A percentile compares a stretch with the other conserved stretches of the same genome.
Evolutionary conservation across 1,284 basidiomycete genomes (phyloP).

Genomic region (Trichosporon ovoides): DNA sequence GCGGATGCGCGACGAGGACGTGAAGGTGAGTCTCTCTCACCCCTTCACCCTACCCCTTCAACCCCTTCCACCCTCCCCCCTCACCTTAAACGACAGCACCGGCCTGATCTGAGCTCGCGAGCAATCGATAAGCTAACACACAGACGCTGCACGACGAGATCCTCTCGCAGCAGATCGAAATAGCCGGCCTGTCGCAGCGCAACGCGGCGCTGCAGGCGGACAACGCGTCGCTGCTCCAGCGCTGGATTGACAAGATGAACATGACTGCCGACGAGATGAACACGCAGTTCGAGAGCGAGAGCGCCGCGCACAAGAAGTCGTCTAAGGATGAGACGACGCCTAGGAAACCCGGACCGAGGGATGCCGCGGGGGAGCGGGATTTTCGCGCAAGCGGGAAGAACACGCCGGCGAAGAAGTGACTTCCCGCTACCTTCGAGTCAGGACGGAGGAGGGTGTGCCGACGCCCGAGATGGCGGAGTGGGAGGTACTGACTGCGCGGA

Average conservation of each 20-base stretch:
- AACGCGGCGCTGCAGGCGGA: slow-evolving; percentile 81
- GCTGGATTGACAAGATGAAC: slow-evolving; percentile 93
- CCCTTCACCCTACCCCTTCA: too few species aligned
- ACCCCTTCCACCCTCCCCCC: too few species aligned
- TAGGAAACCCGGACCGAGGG: too few species aligned
- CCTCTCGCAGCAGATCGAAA: slow-evolving; percentile 79
- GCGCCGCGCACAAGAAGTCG: neutral
- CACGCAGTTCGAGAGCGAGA: slow-evolving; percentile 55
- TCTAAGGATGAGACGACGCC: neutral
- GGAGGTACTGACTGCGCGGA: slow-evolving; percentile 15
- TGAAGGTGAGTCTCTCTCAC: slow-evolving; percentile 72
- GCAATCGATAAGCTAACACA: too few species aligned
- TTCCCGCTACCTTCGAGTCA: neutral
- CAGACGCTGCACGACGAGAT: slow-evolving; percentile 93
- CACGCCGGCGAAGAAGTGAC: slow-evolving; percentile 7
- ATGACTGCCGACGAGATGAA: slow-evolving; percentile 92
- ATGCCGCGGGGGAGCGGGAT: slow-evolving; percentile 25
- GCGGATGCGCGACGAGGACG: slow-evolving; percentile 79
- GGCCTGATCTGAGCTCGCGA: too few species aligned
- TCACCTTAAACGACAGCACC: neutral
- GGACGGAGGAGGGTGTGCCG: neutral
- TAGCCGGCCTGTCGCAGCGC: slow-evolving; percentile 78
- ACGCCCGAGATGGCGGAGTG: slow-evolving; percentile 6
- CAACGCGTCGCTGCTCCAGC: slow-evolving; percentile 87
- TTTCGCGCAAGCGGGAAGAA: slow-evolving; percentile 37